Percentiles rank a stretch among this genome's conserved stretches.
Evolutionary conservation across 2,329 filamentous ascomycete genomes (phyloP).

Genomic region (Monilinia vaccinii-corymbosi): DNA sequence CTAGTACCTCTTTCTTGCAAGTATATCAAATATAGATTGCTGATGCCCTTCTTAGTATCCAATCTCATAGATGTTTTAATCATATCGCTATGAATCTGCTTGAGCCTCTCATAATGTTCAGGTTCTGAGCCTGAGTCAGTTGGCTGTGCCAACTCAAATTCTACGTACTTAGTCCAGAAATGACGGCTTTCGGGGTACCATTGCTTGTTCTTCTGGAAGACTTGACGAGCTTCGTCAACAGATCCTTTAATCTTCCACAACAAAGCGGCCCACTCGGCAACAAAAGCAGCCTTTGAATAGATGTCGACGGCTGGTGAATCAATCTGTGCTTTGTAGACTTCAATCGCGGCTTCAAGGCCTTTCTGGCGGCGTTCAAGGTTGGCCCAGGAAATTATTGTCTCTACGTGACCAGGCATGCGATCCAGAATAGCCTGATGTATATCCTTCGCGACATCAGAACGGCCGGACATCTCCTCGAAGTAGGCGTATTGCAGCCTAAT

Average conservation of each 20-base stretch:
- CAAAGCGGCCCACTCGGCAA: conserved; percentile 79
- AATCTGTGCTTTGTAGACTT: conserved; percentile 73
- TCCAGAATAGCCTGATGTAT: conserved; percentile 77
- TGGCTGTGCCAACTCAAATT: conserved; percentile 82
- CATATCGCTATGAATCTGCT: conserved; percentile 69
- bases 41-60: conserved; percentile 63
- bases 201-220: conserved; percentile 74
- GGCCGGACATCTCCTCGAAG: conserved; percentile 80
- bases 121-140: conserved; percentile 54
- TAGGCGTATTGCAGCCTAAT: conserved; percentile 87
- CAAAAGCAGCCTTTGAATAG: conserved; percentile 76
- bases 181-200: conserved; percentile 76
- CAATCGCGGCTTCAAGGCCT: conserved; percentile 75
- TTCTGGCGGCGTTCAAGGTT: conserved; percentile 77
- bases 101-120: conserved; percentile 63
- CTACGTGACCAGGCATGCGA: conserved; percentile 69
- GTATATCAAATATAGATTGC: conserved; percentile 71
- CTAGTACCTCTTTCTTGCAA: conserved; percentile 75
- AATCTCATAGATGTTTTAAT: conserved; percentile 59
- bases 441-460: conserved; percentile 68
- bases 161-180: conserved; percentile 85
- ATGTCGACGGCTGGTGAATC: conserved; percentile 62
- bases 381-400: conserved; percentile 80
- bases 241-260: conserved; percentile 83
- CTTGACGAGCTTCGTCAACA: conserved; percentile 68